Evolutionary conservation across 2,329 filamentous ascomycete species (phyloP).

Genomic region (Aspergillus tamarii): DNA sequence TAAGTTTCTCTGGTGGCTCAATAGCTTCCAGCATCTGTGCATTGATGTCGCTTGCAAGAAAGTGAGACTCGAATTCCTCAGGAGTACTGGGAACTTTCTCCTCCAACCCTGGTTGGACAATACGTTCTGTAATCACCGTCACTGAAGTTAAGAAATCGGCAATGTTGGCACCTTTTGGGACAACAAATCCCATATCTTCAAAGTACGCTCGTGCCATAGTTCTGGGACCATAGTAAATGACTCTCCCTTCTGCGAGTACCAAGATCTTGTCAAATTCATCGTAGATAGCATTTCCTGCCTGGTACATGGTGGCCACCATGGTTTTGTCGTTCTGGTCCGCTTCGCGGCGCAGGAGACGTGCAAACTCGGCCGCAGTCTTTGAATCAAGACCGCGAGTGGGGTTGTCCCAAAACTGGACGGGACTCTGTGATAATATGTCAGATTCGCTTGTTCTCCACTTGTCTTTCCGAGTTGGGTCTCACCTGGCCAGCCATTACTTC

Average conservation of each 20-base stretch:
- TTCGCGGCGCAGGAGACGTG: constrained; percentile 61
- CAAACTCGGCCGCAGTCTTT: constrained; percentile 63
- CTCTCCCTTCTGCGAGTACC: constrained; percentile 64
- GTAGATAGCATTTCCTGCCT: constrained; percentile 70
- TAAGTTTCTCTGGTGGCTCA: constrained; percentile 32
- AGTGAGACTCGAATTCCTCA: constrained; percentile 51
- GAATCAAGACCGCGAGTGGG: constrained; percentile 67
- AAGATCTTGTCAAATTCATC: constrained; percentile 70
- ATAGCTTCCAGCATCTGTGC: constrained; percentile 55
- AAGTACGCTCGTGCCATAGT: constrained; percentile 63
- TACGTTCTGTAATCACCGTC: constrained; percentile 57
- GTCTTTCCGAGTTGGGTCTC: constrained; percentile 27
- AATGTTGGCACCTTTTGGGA: constrained; percentile 63
- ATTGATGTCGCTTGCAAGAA: constrained; percentile 56
- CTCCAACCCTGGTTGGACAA: constrained; percentile 39
- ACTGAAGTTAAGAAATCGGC: constrained; percentile 69
- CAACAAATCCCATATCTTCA: constrained; percentile 65
- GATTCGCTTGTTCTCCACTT: background rate
- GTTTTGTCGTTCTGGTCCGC: constrained; percentile 62
- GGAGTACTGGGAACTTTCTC: constrained; percentile 37
- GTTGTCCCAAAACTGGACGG: constrained; percentile 69
- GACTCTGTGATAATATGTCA: constrained; percentile 29
- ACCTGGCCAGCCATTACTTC: constrained; percentile 58
- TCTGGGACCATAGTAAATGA: constrained; percentile 66
- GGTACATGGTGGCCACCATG: constrained; percentile 67